Conservation (phyloP, 2,329 filamentous ascomycete genomes). For the Diplodia intermedia region DNA sequence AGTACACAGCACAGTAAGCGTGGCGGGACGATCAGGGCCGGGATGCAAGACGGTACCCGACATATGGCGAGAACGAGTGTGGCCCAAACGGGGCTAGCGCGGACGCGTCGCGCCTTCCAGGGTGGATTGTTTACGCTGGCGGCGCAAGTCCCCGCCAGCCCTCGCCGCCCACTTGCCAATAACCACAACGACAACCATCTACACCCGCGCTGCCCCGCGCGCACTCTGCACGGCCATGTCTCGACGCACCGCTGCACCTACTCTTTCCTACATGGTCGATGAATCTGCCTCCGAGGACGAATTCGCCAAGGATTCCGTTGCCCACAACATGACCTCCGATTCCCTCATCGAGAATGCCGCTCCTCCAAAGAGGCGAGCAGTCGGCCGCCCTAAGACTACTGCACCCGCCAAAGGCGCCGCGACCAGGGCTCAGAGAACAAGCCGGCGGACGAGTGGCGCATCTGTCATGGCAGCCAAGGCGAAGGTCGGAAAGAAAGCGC, state of each 20-base stretch:
- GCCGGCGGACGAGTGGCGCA: conserved; percentile 48
- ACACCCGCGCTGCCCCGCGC: neutral
- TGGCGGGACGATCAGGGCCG: conserved; percentile 58
- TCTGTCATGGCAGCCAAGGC: conserved; percentile 42
- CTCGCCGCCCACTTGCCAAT: neutral
- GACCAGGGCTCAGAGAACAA: conserved; percentile 45
- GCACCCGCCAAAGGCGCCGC: conserved; percentile 40
- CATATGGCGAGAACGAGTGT: neutral
- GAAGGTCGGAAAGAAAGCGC: conserved; percentile 40
- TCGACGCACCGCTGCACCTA: conserved; percentile 42
- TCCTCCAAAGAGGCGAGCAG: conserved; percentile 41
- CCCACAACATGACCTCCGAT: conserved; percentile 48
- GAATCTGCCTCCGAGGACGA: conserved; percentile 52
- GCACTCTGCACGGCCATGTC: conserved; percentile 39
- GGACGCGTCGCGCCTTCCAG: conserved; percentile 9
- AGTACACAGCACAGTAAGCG: conserved; percentile 52
- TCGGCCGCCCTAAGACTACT: conserved; percentile 38
- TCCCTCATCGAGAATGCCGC: conserved; percentile 50
- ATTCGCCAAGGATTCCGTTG: conserved; percentile 45
- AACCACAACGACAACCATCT: conserved; percentile 1
- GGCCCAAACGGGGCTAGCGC: conserved; percentile 10
- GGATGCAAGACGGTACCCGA: conserved; percentile 46
- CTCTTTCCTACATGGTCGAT: conserved; percentile 50
- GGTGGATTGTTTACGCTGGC: conserved; percentile 22
- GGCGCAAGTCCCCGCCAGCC: conserved; percentile 3